A percentile compares a stretch with the other conserved stretches of the same genome.
phyloP scores from a whole-genome alignment of 805 yeast genomes.

The baker's yeast (Saccharomyces cerevisiae) region DNA sequence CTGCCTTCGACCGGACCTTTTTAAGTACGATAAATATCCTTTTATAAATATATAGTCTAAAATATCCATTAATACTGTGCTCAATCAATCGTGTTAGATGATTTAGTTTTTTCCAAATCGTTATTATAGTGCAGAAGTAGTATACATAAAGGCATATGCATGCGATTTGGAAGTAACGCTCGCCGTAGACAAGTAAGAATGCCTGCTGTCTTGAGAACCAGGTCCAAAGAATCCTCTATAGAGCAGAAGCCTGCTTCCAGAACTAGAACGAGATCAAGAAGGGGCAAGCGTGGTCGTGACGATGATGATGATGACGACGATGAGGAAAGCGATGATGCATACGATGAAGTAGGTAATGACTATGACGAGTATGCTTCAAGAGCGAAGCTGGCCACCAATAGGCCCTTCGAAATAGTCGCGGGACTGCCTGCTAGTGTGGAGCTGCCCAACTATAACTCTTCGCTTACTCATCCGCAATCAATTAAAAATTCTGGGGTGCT shows the following conservation, averaged over 20 bases:
- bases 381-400: conserved; percentile 3
- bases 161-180: background rate
- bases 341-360: conserved; percentile 3
- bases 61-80: background rate
- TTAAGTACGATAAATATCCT: background rate
- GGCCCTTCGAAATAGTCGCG: conserved; percentile 59
- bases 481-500: conserved; percentile 66
- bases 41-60: background rate
- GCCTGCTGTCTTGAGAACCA: conserved; percentile 11
- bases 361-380: conserved; percentile 9
- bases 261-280: conserved; percentile 3
- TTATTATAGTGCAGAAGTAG: no score
- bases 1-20: background rate
- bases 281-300: conserved; percentile 12
- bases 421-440: conserved; percentile 60
- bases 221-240: conserved; percentile 3
- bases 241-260: conserved; percentile 1
- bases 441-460: conserved; percentile 45
- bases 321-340: conserved; percentile 2
- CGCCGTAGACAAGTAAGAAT: background rate
- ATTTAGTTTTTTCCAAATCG: background rate
- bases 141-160: background rate
- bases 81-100: background rate
- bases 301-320: conserved; percentile 17
- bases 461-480: conserved; percentile 57